These are phyloP conservation scores for Paecilomyces fulvus DNA, from an alignment of 2,329 filamentous ascomycete genomes.

Conservation along the genomic window DNA sequence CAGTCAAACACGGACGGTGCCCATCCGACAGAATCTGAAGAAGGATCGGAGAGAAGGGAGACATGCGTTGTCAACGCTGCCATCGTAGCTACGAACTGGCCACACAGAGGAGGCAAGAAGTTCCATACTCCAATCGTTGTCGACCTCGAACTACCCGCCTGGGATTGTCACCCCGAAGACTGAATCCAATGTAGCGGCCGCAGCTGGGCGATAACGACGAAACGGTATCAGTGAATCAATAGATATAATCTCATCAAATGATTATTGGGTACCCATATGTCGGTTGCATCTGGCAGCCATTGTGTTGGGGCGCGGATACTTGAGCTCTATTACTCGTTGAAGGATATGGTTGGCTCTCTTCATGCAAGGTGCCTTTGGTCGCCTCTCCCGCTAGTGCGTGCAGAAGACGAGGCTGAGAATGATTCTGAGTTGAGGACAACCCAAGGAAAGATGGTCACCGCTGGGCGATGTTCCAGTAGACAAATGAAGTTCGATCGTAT, in stretches of 20 bases:
- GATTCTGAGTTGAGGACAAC: background rate
- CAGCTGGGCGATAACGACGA: background rate
- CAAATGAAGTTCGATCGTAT: background rate
- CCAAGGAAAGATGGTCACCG: background rate
- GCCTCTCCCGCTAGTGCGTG: background rate
- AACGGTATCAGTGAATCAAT: background rate
- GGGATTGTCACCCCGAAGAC: slow-evolving; percentile 20
- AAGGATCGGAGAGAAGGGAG: slow-evolving; percentile 44
- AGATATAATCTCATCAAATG: background rate
- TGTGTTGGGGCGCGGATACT: background rate
- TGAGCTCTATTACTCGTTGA: background rate
- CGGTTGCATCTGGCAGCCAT: background rate
- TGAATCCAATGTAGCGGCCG: background rate
- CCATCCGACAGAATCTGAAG: slow-evolving; percentile 2
- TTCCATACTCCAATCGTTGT: slow-evolving; percentile 79
- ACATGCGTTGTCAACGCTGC: slow-evolving; percentile 76
- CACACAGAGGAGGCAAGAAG: slow-evolving; percentile 51
- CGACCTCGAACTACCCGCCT: slow-evolving; percentile 63
- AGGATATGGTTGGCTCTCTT: slow-evolving; percentile 3
- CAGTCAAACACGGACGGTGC: slow-evolving; percentile 9
- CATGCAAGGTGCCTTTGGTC: slow-evolving; percentile 8
- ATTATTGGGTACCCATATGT: background rate
- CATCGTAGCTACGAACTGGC: slow-evolving; percentile 60
- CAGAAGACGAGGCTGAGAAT: background rate
- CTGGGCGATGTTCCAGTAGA: background rate